A percentile compares a stretch with the other conserved stretches of the same genome.
These are phyloP conservation scores for Wickerhamomyces chaumierensis DNA, from an alignment of 805 yeast species.

Conservation along the genomic window DNA sequence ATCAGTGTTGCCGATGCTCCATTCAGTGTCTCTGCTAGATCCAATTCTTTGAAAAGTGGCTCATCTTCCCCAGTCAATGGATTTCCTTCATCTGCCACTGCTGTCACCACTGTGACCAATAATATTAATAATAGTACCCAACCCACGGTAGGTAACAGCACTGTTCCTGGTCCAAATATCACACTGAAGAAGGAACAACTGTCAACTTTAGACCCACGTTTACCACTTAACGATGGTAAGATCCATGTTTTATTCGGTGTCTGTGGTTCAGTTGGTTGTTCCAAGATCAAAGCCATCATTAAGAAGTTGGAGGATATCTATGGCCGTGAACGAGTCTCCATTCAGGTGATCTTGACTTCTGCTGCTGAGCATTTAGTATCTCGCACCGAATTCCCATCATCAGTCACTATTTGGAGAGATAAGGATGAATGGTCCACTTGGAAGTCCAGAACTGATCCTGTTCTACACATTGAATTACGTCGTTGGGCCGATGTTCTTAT, in stretches of 20 bases:
- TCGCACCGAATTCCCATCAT: conserved; percentile 39
- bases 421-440: conserved; percentile 92
- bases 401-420: conserved; percentile 85
- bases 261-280: conserved; percentile 80
- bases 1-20: not conserved
- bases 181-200: conserved; percentile 31
- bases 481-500: conserved; percentile 94
- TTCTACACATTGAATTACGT: conserved; percentile 85
- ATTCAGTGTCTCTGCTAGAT: not conserved
- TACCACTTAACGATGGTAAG: conserved; percentile 78
- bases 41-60: conserved; percentile 1
- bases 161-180: too few relatives aligned
- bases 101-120: too few relatives aligned
- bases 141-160: too few relatives aligned
- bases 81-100: not conserved
- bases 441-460: conserved; percentile 77
- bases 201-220: conserved; percentile 46
- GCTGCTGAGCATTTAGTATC: conserved; percentile 73
- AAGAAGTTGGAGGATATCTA: conserved; percentile 73
- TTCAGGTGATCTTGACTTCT: conserved; percentile 77
- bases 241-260: conserved; percentile 79
- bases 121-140: too few relatives aligned
- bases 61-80: not conserved
- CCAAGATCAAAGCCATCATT: conserved; percentile 68
- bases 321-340: conserved; percentile 62